phyloP scores from a whole-genome alignment of 441 rosid genomes.

The Erodium trifolium region DNA sequence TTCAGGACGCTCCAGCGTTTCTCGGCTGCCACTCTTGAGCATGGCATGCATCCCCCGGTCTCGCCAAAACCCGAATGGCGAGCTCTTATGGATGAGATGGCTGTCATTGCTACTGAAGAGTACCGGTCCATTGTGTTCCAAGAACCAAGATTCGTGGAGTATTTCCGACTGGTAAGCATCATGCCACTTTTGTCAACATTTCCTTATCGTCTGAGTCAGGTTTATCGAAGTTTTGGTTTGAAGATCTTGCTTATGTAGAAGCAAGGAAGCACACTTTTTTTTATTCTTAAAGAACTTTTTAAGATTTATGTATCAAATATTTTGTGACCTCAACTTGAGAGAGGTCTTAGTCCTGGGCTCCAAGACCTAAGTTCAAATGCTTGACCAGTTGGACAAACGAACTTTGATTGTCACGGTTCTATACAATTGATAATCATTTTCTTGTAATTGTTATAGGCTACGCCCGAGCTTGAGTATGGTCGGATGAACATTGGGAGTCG shows the following conservation, averaged over 20 bases:
- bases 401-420: no score
- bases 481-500: constrained; percentile 98
- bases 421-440: constrained; percentile 8
- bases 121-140: constrained; percentile 77
- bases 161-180: constrained; percentile 79
- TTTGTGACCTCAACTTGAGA: no score
- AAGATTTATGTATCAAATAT: no score
- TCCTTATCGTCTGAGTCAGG: no score
- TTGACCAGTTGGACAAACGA: no score
- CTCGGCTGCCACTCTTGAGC: constrained; percentile 77
- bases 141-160: constrained; percentile 88
- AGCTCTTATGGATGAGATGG: constrained; percentile 74
- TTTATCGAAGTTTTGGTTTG: no score
- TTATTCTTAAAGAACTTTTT: no score
- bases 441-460: constrained; percentile 44
- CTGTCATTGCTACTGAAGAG: constrained; percentile 70
- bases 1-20: constrained; percentile 54
- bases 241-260: no score
- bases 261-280: no score
- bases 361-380: no score
- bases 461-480: constrained; percentile 89
- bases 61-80: constrained; percentile 72
- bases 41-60: constrained; percentile 9
- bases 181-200: neutral
- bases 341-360: no score